These are phyloP conservation scores for Cornus kousa DNA, from an alignment of 148 eudicot genomes.

Conservation along the genomic window DNA sequence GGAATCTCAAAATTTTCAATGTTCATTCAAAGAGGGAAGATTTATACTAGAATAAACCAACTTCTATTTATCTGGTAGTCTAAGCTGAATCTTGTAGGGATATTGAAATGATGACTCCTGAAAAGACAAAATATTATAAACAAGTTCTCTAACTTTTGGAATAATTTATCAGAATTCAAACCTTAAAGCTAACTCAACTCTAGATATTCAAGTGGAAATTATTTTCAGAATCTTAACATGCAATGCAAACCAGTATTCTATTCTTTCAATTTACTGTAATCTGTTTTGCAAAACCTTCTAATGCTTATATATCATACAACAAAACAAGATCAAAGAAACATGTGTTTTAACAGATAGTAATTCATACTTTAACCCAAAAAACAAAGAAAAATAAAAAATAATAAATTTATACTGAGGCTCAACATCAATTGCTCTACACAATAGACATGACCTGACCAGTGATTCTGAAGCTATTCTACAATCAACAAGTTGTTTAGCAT, in stretches of 20 bases:
- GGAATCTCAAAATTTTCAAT: neutral
- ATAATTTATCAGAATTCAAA: neutral
- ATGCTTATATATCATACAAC: neutral
- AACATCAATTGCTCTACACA: neutral
- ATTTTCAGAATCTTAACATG: neutral
- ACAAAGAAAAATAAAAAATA: too few species aligned
- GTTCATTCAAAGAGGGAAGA: neutral
- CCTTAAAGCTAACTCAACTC: neutral
- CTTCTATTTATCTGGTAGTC: neutral
- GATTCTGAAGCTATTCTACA: constrained; percentile 45
- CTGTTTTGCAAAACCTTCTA: neutral
- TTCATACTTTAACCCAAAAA: neutral
- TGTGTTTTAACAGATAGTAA: neutral
- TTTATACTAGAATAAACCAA: neutral
- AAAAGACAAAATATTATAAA: neutral
- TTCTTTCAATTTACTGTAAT: neutral
- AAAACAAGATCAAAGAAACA: neutral
- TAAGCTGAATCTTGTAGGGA: neutral
- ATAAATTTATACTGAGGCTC: neutral
- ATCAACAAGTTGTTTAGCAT: constrained; percentile 72
- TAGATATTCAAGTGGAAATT: neutral
- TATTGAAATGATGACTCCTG: neutral
- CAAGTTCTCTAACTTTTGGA: too few species aligned
- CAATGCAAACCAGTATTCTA: neutral
- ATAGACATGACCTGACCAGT: neutral